Conservation (phyloP, 2,329 filamentous ascomycete species). For the Nemania sp. region DNA sequence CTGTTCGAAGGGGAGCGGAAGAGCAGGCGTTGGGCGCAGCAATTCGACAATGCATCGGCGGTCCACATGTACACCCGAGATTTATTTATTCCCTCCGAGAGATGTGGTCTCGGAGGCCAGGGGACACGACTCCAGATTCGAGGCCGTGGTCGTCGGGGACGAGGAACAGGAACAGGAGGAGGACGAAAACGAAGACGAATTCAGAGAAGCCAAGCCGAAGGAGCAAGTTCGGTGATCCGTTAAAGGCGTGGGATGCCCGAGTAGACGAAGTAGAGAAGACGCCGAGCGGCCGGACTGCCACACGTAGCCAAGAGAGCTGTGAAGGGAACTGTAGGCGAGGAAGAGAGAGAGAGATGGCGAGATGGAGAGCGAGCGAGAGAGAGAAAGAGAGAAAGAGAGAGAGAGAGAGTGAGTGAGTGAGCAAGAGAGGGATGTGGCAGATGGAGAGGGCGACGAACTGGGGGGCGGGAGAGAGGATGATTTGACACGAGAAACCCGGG, state of each 20-base stretch:
- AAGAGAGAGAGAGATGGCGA: not conserved
- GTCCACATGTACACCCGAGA: not conserved
- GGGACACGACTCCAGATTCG: not conserved
- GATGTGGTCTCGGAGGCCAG: not conserved
- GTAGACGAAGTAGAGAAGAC: not conserved
- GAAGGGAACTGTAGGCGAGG: no score
- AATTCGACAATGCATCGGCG: conserved; percentile 11
- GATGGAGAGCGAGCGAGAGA: not conserved
- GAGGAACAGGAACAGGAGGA: not conserved
- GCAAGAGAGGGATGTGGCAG: not conserved
- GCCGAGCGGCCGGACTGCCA: not conserved
- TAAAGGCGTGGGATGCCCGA: not conserved
- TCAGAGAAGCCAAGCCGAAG: not conserved
- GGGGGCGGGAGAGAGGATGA: not conserved
- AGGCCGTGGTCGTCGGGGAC: not conserved
- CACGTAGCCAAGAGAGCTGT: no score
- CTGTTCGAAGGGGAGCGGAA: conserved; percentile 7
- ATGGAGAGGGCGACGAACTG: not conserved
- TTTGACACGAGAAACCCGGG: not conserved
- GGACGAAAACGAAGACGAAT: not conserved
- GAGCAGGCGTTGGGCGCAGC: conserved; percentile 1
- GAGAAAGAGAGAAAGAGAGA: no score
- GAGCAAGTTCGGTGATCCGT: not conserved
- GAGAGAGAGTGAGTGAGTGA: not conserved
- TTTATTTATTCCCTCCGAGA: not conserved